Percentiles rank a stretch among this genome's conserved stretches.
Evolutionary conservation across 164 flowering plant species (phyloP).

Genomic region (Aristolochia contorta): DNA sequence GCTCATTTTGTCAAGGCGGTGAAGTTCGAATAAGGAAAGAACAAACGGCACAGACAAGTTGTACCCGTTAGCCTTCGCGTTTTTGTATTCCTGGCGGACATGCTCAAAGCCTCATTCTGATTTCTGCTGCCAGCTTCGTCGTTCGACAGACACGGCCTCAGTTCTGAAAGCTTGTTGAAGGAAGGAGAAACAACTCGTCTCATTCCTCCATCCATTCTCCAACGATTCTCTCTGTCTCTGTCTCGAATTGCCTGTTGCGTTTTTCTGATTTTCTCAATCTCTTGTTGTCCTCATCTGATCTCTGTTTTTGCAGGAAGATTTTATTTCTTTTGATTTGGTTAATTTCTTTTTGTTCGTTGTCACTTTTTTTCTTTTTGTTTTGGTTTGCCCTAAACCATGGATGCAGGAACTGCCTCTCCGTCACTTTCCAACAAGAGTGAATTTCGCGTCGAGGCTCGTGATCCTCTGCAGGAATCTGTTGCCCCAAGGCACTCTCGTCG

Average conservation of each 20-base stretch:
- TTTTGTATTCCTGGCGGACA: not conserved
- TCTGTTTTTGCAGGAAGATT: no score
- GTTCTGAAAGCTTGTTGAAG: not conserved
- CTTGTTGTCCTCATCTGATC: no score
- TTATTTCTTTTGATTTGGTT: no score
- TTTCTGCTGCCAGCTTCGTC: not conserved
- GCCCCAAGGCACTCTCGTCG: constrained; percentile 24
- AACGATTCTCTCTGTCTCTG: no score
- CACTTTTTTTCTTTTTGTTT: constrained; percentile 1
- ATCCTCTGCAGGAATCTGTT: constrained; percentile 38
- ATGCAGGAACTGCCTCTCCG: constrained; percentile 34
- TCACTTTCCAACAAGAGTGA: constrained; percentile 14
- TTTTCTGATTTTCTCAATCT: no score
- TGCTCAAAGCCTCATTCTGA: no score
- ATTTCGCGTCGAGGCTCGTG: constrained; percentile 21
- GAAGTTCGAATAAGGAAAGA: no score
- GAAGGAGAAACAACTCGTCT: constrained; percentile 1
- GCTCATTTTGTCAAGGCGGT: no score
- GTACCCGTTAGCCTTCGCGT: not conserved
- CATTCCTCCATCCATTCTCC: not conserved
- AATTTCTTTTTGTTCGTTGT: no score
- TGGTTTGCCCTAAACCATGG: constrained; percentile 26
- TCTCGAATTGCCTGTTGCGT: no score
- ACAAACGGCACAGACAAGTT: no score
- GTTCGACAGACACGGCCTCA: no score